These are phyloP conservation scores for Capsella bursapastoris DNA, from an alignment of 345 rosid genomes.

Conservation along the genomic window DNA sequence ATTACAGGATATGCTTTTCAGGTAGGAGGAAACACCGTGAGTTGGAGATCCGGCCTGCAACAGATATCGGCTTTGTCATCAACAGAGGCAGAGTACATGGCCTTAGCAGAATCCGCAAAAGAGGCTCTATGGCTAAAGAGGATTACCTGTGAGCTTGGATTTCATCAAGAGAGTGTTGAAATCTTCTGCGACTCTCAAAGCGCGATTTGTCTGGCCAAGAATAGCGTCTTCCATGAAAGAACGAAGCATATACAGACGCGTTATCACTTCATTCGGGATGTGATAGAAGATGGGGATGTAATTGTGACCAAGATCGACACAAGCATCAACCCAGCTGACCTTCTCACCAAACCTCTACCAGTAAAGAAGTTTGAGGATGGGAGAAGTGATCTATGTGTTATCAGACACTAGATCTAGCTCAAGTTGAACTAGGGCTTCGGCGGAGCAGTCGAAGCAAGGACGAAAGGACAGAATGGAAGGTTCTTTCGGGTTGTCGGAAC, in stretches of 20 bases:
- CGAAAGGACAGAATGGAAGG: too few species aligned
- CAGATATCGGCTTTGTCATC: neutral
- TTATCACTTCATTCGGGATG: neutral
- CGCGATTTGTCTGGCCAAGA: neutral
- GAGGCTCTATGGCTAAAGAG: neutral
- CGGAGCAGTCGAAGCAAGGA: too few species aligned
- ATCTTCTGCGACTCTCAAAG: neutral
- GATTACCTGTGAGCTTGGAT: neutral
- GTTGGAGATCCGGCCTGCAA: neutral
- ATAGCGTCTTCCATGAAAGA: neutral
- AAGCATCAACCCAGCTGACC: neutral
- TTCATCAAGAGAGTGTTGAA: neutral
- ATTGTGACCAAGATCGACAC: neutral
- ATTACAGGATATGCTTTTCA: neutral
- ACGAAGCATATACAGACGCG: neutral
- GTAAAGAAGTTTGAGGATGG: neutral
- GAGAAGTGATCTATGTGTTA: too few species aligned
- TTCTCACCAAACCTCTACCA: neutral
- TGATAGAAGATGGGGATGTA: neutral
- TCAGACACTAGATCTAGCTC: too few species aligned
- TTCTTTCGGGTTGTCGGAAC: too few species aligned
- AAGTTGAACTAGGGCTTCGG: too few species aligned
- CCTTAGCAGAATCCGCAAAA: neutral
- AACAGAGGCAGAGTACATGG: neutral
- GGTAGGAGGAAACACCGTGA: neutral